phyloP scores from a whole-genome alignment of 2,329 filamentous ascomycete genomes.

The Nigrospora osmanthi region DNA sequence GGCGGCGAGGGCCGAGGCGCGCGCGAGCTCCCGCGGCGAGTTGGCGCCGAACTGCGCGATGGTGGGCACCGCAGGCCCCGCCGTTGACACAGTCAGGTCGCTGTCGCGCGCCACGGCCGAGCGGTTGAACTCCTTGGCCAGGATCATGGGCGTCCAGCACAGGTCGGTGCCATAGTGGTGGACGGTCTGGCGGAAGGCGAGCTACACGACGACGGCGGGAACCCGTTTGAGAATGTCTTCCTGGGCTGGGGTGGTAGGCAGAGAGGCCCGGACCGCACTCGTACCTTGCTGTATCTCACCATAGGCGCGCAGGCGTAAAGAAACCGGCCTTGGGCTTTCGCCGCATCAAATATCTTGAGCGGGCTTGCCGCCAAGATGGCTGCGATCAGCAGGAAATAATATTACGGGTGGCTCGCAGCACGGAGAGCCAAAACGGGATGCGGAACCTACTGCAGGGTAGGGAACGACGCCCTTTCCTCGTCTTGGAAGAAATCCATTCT shows the following conservation, averaged over 20 bases:
- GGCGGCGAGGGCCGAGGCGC: conserved; percentile 53
- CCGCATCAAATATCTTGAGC: conserved; percentile 50
- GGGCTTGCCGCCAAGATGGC: conserved; percentile 29
- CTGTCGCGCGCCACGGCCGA: conserved; percentile 51
- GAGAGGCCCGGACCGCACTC: background rate
- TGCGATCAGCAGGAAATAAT: background rate
- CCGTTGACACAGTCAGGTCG: conserved; percentile 55
- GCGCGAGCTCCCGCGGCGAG: conserved; percentile 50
- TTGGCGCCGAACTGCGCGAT: conserved; percentile 63
- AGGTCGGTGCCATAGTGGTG: conserved; percentile 58
- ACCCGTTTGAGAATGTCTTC: background rate
- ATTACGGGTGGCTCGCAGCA: background rate
- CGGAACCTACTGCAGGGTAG: conserved; percentile 3
- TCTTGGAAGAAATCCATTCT: conserved; percentile 1
- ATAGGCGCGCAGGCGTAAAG: conserved; percentile 58
- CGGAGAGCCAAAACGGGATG: background rate
- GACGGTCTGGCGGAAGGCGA: conserved; percentile 62
- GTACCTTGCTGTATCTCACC: conserved; percentile 56
- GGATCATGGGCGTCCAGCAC: conserved; percentile 66
- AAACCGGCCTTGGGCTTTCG: conserved; percentile 42
- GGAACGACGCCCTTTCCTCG: background rate
- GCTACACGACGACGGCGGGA: conserved; percentile 12
- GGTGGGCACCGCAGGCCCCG: conserved; percentile 44
- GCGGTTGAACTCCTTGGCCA: conserved; percentile 62
- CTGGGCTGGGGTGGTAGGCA: background rate